These are phyloP conservation scores for Schoenoplectus tabernaemontani DNA, from an alignment of 202 grass and related monocot species.

Conservation along the genomic window DNA sequence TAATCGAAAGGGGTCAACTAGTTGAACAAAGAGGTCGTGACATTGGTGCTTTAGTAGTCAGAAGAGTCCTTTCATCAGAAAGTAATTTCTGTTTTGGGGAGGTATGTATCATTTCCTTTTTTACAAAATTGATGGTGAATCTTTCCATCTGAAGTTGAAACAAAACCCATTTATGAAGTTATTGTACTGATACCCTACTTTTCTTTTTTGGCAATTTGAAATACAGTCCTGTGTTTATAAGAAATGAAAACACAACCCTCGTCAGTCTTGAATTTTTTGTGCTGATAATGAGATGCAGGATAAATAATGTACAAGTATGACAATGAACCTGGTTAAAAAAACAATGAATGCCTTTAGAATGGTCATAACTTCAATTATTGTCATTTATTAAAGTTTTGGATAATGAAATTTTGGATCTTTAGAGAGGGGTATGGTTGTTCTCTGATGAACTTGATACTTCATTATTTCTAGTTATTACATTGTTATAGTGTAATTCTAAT, in stretches of 20 bases:
- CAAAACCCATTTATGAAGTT: not conserved
- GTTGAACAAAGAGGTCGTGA: constrained; percentile 93
- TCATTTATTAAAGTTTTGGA: not conserved
- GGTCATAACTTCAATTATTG: not conserved
- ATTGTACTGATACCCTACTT: not conserved
- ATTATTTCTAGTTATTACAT: not conserved
- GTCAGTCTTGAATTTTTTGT: not conserved
- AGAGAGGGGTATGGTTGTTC: not conserved
- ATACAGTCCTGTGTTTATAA: not conserved
- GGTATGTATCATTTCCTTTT: constrained; percentile 44
- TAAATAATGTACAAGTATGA: not conserved
- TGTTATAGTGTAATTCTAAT: not conserved
- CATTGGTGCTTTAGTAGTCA: constrained; percentile 92
- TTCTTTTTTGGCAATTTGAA: not conserved
- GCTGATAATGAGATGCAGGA: not conserved
- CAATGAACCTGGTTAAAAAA: not conserved
- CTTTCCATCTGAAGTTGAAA: not conserved
- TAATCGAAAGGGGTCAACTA: constrained; percentile 85
- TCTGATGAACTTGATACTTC: not conserved
- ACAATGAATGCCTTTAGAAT: not conserved
- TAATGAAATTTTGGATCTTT: not conserved
- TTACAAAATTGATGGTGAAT: not conserved
- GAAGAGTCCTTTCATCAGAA: constrained; percentile 60
- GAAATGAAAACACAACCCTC: not conserved
- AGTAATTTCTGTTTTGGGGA: constrained; percentile 99